Conservation (phyloP, 768 basidiomycete species). For the Auriscalpium orientale region DNA sequence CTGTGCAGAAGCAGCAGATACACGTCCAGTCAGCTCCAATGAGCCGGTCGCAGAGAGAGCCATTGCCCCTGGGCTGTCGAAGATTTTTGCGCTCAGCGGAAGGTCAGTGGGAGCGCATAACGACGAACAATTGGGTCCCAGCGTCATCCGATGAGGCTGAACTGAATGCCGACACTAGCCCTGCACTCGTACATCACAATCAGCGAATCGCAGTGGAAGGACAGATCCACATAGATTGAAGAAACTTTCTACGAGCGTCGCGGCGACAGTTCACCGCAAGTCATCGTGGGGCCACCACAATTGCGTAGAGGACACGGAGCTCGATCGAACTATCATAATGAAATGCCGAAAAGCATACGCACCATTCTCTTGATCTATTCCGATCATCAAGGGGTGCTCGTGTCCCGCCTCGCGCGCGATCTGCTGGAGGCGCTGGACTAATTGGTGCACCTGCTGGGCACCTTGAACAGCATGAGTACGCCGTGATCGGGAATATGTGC, state of each 20-base stretch:
- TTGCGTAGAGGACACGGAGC: not conserved
- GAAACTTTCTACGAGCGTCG: too few species aligned
- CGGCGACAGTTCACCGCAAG: too few species aligned
- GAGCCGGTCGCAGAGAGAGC: constrained; percentile 51
- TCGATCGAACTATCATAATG: not conserved
- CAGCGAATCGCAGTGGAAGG: too few species aligned
- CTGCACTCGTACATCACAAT: constrained; percentile 22
- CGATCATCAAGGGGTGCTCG: constrained; percentile 48
- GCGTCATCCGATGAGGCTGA: constrained; percentile 26
- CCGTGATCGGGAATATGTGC: not conserved
- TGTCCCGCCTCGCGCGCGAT: constrained; percentile 55
- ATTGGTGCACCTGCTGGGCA: constrained; percentile 38
- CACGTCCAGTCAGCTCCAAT: constrained; percentile 34
- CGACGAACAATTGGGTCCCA: constrained; percentile 61
- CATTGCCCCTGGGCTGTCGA: constrained; percentile 63
- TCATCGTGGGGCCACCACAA: too few species aligned
- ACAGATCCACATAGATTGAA: too few species aligned
- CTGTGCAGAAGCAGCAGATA: constrained; percentile 42
- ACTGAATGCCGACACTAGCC: constrained; percentile 64
- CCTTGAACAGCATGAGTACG: constrained; percentile 25
- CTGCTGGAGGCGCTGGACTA: constrained; percentile 44
- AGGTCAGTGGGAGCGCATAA: not conserved
- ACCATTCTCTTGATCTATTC: constrained; percentile 74
- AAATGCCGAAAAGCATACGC: not conserved
- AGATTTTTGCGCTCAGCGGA: not conserved